Base-by-base conservation (phyloP, 2,329 filamentous ascomycete species). In the Fusarium proliferatum region DNA sequence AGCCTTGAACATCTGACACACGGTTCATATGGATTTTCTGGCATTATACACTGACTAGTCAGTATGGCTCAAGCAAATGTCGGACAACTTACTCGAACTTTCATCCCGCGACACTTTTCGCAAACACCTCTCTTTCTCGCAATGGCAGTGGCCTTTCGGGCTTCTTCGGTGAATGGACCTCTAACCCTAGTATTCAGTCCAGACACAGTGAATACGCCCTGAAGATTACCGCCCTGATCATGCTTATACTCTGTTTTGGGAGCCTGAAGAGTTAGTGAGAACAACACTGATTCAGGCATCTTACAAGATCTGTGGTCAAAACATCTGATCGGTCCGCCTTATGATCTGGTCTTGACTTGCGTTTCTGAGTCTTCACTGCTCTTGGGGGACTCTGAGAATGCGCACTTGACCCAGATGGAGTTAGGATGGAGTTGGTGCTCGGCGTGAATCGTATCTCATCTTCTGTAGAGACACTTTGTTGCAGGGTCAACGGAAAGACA, bases 281-380 rank as follows among this genome's bases (percentile, higher is more conserved):
- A 48, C 45, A 30, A 21, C 26, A 48, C 12, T 21, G 19, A 48
- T 21, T 16, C 19, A 6, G 12, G 19, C 1, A 3, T 30, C 45
- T 28, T 5, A 48, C 45, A 30, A 48, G 45, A 48, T 48, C 45
- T 15, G 45, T 21, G 15, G 45, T 48, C 3, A 48, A 13, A 11
- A 30, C 45, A 16, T 48, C 26, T 16, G 45, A 48, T 8, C 45
- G 12, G 4, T 48, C 26, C 3, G 26, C 12, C 15, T 48, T 48
- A 5, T 19, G 45, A 0, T 21, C 19, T 21, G 26, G 9, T 3
- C 12, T 17, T 0, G 45, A 26, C 0, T 30, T 48, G 45, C 19
- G 45, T 8, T 30, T 48, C 19, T 23, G 42, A 3, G 17, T 19
- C 3, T 48, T 48, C 1, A 0, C 45, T 28, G 19, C 9, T 9